A percentile compares a stretch with the other conserved stretches of the same genome.
phyloP scores from a whole-genome alignment of 1,284 basidiomycete species.

The Ganoderma multipileum region DNA sequence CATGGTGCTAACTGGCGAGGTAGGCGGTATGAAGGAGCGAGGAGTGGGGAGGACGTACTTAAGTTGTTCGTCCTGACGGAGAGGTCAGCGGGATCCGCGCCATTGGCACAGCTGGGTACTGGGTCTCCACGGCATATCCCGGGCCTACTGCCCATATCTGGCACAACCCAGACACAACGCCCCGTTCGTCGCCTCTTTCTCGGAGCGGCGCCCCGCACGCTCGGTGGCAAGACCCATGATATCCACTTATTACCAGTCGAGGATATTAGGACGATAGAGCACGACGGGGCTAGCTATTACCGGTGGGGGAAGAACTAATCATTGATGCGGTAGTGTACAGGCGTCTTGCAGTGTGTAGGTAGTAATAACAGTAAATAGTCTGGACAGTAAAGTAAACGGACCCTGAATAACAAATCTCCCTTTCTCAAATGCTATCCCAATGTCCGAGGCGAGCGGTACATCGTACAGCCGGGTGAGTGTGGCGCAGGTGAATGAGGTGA shows the following conservation, averaged over 20 bases:
- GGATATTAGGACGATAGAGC: background rate
- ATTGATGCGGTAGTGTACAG: constrained; percentile 33
- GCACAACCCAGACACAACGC: background rate
- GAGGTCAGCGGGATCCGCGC: constrained; percentile 16
- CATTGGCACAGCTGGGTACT: background rate
- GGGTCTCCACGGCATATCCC: constrained; percentile 22
- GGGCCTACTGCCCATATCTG: constrained; percentile 3
- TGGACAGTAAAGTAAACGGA: constrained; percentile 11
- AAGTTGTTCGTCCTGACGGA: constrained; percentile 28
- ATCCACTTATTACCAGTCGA: background rate
- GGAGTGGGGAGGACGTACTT: constrained; percentile 14
- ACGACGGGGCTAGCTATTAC: background rate
- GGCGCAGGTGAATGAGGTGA: constrained; percentile 23
- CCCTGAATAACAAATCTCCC: constrained; percentile 19
- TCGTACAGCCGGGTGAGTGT: constrained; percentile 26
- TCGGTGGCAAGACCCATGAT: background rate
- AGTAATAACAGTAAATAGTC: constrained; percentile 16
- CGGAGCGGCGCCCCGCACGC: background rate
- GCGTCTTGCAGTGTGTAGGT: constrained; percentile 23
- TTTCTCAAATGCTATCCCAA: constrained; percentile 23
- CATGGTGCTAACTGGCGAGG: constrained; percentile 18
- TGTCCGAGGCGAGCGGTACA: constrained; percentile 7
- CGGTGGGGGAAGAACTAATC: constrained; percentile 27
- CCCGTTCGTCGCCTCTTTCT: background rate
- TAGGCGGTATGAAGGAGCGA: constrained; percentile 9